Evolutionary conservation across 2,329 filamentous ascomycete species (phyloP), one percentile per base, ranked within the genome.

Genomic region (Alternaria metachromatica): DNA sequence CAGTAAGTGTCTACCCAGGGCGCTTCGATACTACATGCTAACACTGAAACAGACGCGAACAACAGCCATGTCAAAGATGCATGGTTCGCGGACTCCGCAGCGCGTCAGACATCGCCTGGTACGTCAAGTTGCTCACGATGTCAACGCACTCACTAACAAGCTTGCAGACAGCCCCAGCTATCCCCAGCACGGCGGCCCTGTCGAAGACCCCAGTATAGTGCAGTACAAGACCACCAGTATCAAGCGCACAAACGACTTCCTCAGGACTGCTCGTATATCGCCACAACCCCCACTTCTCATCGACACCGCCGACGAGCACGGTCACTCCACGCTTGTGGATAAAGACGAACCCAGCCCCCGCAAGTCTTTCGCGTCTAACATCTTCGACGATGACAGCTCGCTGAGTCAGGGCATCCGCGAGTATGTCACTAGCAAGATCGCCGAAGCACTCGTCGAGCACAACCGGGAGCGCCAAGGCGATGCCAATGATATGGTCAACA

Each of bases 361-460:
- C 43, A 55, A 57, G 15, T 60, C 59, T 7, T 20, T 43, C 11
- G 23, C 48, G 10, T 48, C 12, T 13, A 57, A 66, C 18, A 58
- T 58, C 10, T 60, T 64, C 33, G 49, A 62, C 23, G 20, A 45
- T 18, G 12, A 58, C 4, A 56, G 57, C 4, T 30, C 43, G 0
- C 28, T 64, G 2, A 60, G 48, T 12, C 43, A 46, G 5, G 37
- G 55, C 6, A 57, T 65, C 11, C 62, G 58, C 12, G 62, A 64
- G 28, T 69, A 65, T 18, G 33, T 69, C 11, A 55, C 53, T 3
- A 63, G 54, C 50, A 63, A 69, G 62, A 63, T 65, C 21, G 55
- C 57, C 1, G 33, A 58, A 23, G 51, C 51, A 1, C 25, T 51
- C 5, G 33, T 5, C 6, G 26, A 46, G 9, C 23, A 50, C 12